Conservation (phyloP, 345 rosid species). For the Ceriops zippeliana region DNA sequence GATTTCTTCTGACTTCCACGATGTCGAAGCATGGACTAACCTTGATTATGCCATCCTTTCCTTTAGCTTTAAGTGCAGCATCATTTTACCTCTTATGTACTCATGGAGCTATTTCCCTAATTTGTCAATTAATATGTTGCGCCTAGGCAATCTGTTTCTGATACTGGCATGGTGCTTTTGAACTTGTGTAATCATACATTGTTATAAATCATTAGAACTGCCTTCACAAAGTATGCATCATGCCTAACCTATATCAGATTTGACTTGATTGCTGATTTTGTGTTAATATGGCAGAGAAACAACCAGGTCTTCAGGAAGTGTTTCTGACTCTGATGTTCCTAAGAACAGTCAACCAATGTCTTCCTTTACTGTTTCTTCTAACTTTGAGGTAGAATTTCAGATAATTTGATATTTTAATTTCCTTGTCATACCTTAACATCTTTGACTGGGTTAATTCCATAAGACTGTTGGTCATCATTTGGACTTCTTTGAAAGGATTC, state of each 20-base stretch:
- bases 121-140: neutral
- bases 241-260: neutral
- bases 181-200: neutral
- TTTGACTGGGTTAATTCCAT: constrained; percentile 1
- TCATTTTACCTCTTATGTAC: neutral
- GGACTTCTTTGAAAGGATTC: neutral
- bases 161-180: neutral
- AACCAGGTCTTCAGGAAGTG: constrained; percentile 39
- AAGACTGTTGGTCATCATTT: neutral
- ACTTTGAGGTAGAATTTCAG: constrained; percentile 59
- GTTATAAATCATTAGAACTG: neutral
- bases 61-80: neutral
- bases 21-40: neutral
- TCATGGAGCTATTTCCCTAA: neutral
- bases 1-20: neutral
- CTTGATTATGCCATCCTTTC: neutral
- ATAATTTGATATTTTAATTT: neutral
- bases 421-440: neutral
- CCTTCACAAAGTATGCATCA: neutral
- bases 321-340: constrained; percentile 48
- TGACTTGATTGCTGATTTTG: constrained; percentile 14
- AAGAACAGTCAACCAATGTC: constrained; percentile 44
- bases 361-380: constrained; percentile 63
- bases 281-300: constrained; percentile 49
- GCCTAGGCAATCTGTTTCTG: neutral